Evolutionary conservation across 352 stramenopile species (phyloP).

Genomic region (Proteromonas lacertae): DNA sequence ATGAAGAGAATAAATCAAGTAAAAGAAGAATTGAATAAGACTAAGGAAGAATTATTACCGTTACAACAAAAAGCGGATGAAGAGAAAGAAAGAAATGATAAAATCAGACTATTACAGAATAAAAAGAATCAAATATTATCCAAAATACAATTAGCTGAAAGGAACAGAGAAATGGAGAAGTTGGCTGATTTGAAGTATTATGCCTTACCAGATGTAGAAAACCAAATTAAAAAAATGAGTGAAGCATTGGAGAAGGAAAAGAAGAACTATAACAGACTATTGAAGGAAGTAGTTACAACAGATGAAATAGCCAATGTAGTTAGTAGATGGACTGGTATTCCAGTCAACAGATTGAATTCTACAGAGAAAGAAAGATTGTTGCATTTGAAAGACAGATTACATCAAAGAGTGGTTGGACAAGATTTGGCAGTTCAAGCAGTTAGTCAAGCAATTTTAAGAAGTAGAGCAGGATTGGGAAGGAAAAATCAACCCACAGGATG

Average conservation of each 20-base stretch:
- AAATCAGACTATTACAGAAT: slow-evolving; percentile 2
- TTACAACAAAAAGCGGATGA: slow-evolving; percentile 7
- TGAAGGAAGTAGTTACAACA: slow-evolving; percentile 36
- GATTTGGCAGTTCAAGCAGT: slow-evolving; percentile 50
- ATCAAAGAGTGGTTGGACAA: slow-evolving; percentile 63
- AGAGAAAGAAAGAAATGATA: slow-evolving; percentile 13
- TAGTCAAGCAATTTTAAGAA: slow-evolving; percentile 47
- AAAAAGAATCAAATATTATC: slow-evolving; percentile 42
- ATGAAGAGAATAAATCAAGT: slow-evolving; percentile 44
- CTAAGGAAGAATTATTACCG: slow-evolving; percentile 1
- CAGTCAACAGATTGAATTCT: slow-evolving; percentile 30
- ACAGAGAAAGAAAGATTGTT: slow-evolving; percentile 35
- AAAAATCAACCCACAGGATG: slow-evolving; percentile 4
- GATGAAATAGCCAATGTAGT: slow-evolving; percentile 56
- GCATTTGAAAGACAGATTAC: slow-evolving; percentile 35
- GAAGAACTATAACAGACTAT: slow-evolving; percentile 22
- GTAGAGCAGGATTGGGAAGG: slow-evolving; percentile 43
- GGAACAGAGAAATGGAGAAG: slow-evolving; percentile 48
- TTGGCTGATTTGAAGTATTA: slow-evolving; percentile 72
- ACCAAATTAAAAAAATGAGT: slow-evolving; percentile 17
- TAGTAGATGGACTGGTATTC: slow-evolving; percentile 45
- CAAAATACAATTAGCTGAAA: slow-evolving; percentile 51
- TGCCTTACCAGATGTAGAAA: slow-evolving; percentile 46
- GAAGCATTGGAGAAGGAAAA: slow-evolving; percentile 12
- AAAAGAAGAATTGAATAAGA: slow-evolving; percentile 33